These are phyloP conservation scores for Acanthamoeba healyi DNA, from an alignment of 208 protist genomes.

Conservation along the genomic window DNA sequence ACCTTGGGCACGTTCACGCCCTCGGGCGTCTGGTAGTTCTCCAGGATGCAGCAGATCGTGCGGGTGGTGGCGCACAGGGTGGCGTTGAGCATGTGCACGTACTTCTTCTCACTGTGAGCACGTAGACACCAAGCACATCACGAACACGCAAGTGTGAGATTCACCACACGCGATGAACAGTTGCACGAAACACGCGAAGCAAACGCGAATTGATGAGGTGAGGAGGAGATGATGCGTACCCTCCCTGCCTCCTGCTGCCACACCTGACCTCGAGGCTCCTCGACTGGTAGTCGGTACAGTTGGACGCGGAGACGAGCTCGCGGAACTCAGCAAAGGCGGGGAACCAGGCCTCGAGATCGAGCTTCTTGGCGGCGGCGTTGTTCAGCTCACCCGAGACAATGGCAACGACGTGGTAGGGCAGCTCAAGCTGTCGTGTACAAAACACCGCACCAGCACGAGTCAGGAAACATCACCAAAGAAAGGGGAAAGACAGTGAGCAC, in stretches of 20 bases:
- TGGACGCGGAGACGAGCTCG: constrained; percentile 99
- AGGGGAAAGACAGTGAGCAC: no score
- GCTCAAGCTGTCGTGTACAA: constrained; percentile 85
- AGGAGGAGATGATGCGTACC: no score
- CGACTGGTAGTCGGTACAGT: constrained; percentile 99
- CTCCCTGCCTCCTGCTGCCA: constrained; percentile 81
- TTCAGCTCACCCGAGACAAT: constrained; percentile 98
- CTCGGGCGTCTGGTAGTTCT: constrained; percentile 95
- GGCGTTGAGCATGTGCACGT: constrained; percentile 99
- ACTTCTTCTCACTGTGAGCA: constrained; percentile 94
- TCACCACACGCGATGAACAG: no score
- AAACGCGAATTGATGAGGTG: background rate
- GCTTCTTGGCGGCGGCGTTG: constrained; percentile 99
- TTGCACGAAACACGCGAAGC: no score
- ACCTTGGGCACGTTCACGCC: constrained; percentile 91
- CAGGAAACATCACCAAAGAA: no score
- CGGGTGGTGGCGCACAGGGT: constrained; percentile 98
- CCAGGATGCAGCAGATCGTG: constrained; percentile 99
- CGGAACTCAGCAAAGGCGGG: constrained; percentile 96
- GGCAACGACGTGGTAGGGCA: constrained; percentile 94
- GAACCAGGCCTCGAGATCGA: constrained; percentile 99
- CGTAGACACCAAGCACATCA: no score
- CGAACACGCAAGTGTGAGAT: no score
- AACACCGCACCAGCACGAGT: no score
- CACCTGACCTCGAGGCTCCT: constrained; percentile 91